Percentiles rank a stretch among this genome's conserved stretches.
These are phyloP conservation scores for Trametes coccinea DNA, from an alignment of 768 basidiomycete genomes.

Conservation along the genomic window DNA sequence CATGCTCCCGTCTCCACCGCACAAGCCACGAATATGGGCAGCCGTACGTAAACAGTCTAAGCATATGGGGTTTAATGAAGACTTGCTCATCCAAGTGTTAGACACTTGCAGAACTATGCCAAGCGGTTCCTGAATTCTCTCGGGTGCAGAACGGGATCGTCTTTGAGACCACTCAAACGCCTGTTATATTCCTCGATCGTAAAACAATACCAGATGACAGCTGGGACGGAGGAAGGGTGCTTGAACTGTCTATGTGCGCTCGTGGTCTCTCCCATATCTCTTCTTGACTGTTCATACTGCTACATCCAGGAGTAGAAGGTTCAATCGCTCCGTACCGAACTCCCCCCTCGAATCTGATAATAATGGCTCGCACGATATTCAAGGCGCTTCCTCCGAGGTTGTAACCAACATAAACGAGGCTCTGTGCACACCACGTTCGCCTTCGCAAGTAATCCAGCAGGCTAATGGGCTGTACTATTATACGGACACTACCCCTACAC, in stretches of 20 bases:
- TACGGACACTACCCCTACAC: too few species aligned
- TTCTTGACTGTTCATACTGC: background rate
- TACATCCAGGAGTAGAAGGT: slow-evolving; percentile 1
- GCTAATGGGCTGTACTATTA: too few species aligned
- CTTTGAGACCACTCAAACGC: slow-evolving; percentile 17
- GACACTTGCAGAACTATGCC: slow-evolving; percentile 24
- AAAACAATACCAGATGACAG: slow-evolving; percentile 15
- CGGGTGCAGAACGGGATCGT: slow-evolving; percentile 17
- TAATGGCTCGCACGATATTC: too few species aligned
- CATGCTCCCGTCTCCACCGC: background rate
- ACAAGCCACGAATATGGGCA: slow-evolving; percentile 5
- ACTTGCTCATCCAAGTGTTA: background rate
- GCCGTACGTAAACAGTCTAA: background rate
- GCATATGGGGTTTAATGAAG: background rate
- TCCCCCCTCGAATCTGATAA: too few species aligned
- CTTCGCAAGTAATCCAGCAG: too few species aligned
- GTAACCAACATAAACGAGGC: too few species aligned
- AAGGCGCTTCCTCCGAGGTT: too few species aligned
- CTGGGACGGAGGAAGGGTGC: slow-evolving; percentile 14
- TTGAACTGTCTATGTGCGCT: slow-evolving; percentile 23
- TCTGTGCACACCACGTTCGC: too few species aligned
- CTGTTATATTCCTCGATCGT: slow-evolving; percentile 24
- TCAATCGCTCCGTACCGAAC: background rate
- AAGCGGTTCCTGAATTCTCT: slow-evolving; percentile 20
- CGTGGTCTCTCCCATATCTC: background rate